Conservation (phyloP, 257 asterid species). For the Solanum neorickii region DNA sequence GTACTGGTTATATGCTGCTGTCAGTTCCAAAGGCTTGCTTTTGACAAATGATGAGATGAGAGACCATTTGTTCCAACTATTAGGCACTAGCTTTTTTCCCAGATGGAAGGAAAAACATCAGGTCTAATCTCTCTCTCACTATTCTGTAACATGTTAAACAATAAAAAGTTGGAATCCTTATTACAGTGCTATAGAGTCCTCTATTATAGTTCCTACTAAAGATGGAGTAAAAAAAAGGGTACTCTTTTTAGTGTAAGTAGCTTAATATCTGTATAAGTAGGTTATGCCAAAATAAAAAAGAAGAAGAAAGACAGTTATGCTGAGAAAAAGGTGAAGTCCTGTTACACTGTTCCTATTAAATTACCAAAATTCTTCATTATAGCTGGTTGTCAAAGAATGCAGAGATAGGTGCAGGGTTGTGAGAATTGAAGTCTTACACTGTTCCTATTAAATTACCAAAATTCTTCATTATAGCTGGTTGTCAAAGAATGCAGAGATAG, state of each 20-base stretch:
- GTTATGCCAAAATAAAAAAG: neutral
- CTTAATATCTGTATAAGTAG: neutral
- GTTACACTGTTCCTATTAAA: neutral
- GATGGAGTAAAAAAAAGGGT: neutral
- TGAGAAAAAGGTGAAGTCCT: neutral
- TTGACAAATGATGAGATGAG: conserved; percentile 98
- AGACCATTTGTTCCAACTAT: conserved; percentile 83
- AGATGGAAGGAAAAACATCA: conserved; percentile 99
- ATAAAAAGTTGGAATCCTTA: neutral
- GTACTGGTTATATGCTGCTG: conserved; percentile 99
- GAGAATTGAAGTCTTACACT: neutral
- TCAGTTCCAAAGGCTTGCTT: conserved; percentile 71
- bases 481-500: neutral
- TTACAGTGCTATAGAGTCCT: neutral
- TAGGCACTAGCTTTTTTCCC: conserved; percentile 80
- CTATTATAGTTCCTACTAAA: neutral
- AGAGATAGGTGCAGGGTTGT: neutral
- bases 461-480: neutral
- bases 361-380: neutral
- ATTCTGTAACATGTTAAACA: neutral
- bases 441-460: neutral
- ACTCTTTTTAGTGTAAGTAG: neutral
- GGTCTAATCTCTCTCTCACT: conserved; percentile 25
- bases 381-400: neutral
- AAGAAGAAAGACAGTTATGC: neutral